phyloP scores from a whole-genome alignment of 2,329 filamentous ascomycete genomes.

The Fonsecaea pugnacius region DNA sequence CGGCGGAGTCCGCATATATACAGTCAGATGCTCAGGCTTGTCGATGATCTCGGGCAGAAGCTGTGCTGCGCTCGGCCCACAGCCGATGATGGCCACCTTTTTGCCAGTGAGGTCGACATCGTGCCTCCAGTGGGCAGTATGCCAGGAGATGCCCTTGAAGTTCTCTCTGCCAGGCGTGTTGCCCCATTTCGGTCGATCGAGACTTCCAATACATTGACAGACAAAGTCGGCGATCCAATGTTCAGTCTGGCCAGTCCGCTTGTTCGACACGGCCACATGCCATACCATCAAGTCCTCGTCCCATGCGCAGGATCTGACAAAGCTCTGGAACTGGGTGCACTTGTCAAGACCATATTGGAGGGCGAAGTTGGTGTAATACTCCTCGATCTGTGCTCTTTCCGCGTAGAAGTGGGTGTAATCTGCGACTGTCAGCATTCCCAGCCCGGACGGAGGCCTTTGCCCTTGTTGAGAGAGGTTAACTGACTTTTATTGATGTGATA shows the following conservation, averaged over 20 bases:
- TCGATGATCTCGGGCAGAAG: constrained; percentile 24
- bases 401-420: constrained; percentile 23
- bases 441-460: background rate
- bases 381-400: constrained; percentile 16
- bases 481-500: constrained; percentile 29
- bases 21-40: constrained; percentile 19
- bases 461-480: background rate
- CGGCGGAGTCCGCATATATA: constrained; percentile 23
- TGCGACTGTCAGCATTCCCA: background rate
- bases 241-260: constrained; percentile 17
- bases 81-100: constrained; percentile 22
- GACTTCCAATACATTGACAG: constrained; percentile 19
- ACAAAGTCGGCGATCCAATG: constrained; percentile 25
- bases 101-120: constrained; percentile 6
- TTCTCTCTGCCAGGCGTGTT: constrained; percentile 22
- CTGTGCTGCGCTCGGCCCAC: constrained; percentile 23
- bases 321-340: constrained; percentile 19
- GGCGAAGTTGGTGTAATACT: constrained; percentile 19
- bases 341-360: constrained; percentile 13
- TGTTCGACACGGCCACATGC: constrained; percentile 21
- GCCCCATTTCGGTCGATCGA: constrained; percentile 24
- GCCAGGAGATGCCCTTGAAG: constrained; percentile 18
- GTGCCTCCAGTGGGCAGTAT: constrained; percentile 20
- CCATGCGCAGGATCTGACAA: constrained; percentile 26
- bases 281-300: constrained; percentile 23